These are phyloP conservation scores for Aspergillus ustus DNA, from an alignment of 2,329 filamentous ascomycete species.

Conservation along the genomic window DNA sequence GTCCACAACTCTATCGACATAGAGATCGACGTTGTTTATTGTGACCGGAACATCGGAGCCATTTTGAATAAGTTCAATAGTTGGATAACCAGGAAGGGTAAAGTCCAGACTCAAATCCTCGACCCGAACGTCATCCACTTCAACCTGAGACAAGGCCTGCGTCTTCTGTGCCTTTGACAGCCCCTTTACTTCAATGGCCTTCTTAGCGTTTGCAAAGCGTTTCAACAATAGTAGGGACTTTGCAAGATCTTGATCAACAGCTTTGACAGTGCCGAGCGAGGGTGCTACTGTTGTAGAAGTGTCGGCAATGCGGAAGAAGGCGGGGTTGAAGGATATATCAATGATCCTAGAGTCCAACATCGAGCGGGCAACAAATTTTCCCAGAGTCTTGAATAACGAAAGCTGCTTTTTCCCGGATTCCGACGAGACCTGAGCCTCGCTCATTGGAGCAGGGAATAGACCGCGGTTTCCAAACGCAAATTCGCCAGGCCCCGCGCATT, in stretches of 20 bases:
- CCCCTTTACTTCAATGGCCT: constrained; percentile 74
- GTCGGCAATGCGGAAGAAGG: constrained; percentile 93
- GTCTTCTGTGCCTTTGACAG: constrained; percentile 73
- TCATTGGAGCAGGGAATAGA: constrained; percentile 90
- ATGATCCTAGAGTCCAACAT: constrained; percentile 99
- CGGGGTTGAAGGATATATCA: constrained; percentile 95
- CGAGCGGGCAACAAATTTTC: constrained; percentile 95
- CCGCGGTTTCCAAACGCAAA: constrained; percentile 85
- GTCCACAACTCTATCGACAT: constrained; percentile 88
- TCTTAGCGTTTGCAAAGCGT: constrained; percentile 82
- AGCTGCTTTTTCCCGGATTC: constrained; percentile 87
- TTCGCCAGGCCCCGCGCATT: constrained; percentile 71
- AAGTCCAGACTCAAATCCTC: constrained; percentile 94
- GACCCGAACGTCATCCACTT: constrained; percentile 75
- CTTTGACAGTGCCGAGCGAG: constrained; percentile 85
- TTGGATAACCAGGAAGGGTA: constrained; percentile 86
- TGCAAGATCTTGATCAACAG: constrained; percentile 84
- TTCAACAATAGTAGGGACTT: constrained; percentile 85
- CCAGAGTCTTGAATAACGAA: constrained; percentile 87
- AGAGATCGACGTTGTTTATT: constrained; percentile 87
- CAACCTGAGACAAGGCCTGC: constrained; percentile 69
- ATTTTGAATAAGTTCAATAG: constrained; percentile 78
- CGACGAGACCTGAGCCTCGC: constrained; percentile 71
- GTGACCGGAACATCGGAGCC: constrained; percentile 78
- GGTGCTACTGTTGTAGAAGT: constrained; percentile 70